phyloP scores from a whole-genome alignment of 192 early-diverging fungal species.

The Linnemannia hyalina region DNA sequence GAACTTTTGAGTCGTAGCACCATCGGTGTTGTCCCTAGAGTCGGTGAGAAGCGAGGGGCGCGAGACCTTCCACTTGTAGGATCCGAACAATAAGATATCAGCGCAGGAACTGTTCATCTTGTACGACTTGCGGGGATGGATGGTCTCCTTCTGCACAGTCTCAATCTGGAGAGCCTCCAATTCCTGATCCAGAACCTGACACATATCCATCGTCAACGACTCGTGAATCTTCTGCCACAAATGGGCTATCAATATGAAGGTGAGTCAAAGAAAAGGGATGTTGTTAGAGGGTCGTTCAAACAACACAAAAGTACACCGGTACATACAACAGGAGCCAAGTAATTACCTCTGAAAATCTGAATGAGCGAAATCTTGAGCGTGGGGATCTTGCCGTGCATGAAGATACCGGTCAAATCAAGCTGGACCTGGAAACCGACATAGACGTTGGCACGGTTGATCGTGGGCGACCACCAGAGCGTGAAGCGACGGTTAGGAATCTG shows the following conservation, averaged over 20 bases:
- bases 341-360: constrained; percentile 88
- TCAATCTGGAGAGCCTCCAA: constrained; percentile 97
- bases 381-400: constrained; percentile 99
- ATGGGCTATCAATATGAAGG: constrained; percentile 68
- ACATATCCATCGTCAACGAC: constrained; percentile 62
- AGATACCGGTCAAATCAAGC: constrained; percentile 99
- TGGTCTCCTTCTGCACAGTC: constrained; percentile 98
- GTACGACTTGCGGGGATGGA: constrained; percentile 99
- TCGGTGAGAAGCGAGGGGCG: constrained; percentile 95
- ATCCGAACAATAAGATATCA: constrained; percentile 95
- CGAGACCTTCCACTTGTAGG: constrained; percentile 98
- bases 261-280: neutral
- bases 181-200: constrained; percentile 98
- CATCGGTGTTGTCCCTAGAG: constrained; percentile 95
- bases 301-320: neutral
- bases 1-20: constrained; percentile 95
- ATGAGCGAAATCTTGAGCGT: constrained; percentile 99
- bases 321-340: neutral
- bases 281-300: neutral
- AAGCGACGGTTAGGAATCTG: constrained; percentile 99
- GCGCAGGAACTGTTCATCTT: constrained; percentile 98
- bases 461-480: constrained; percentile 99
- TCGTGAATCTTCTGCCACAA: constrained; percentile 99
- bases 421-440: constrained; percentile 99
- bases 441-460: constrained; percentile 98